These are phyloP conservation scores for Plantago ovata DNA, from an alignment of 257 asterid genomes.

Conservation along the genomic window DNA sequence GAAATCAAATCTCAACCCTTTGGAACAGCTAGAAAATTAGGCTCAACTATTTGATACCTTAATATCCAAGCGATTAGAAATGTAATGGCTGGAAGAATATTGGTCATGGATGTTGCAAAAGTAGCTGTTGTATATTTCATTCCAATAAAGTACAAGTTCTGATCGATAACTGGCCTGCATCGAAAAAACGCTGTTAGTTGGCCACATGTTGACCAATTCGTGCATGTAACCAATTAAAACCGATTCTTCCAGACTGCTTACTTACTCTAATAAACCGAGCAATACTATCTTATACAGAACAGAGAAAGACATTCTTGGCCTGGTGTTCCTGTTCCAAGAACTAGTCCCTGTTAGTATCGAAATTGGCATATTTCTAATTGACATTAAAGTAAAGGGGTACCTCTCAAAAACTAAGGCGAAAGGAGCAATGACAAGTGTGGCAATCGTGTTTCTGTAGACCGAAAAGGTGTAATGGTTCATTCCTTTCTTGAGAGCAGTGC, in stretches of 20 bases:
- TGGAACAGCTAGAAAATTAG: too few relatives aligned
- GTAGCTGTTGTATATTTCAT: constrained; percentile 45
- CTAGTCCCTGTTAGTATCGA: background rate
- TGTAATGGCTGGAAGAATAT: constrained; percentile 45
- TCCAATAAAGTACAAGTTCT: constrained; percentile 38
- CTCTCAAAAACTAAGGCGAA: constrained; percentile 41
- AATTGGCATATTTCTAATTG: background rate
- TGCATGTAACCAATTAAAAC: background rate
- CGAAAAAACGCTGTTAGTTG: background rate
- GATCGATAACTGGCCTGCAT: constrained; percentile 45
- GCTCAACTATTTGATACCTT: background rate
- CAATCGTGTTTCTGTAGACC: constrained; percentile 37
- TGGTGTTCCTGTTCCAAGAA: constrained; percentile 31
- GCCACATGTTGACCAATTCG: background rate
- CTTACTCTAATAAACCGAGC: constrained; percentile 43
- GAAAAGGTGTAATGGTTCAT: constrained; percentile 39
- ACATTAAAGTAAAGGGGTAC: background rate
- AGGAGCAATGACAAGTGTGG: constrained; percentile 35
- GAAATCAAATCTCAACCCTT: too few relatives aligned
- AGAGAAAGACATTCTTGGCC: constrained; percentile 40
- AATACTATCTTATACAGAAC: constrained; percentile 37
- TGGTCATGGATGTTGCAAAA: constrained; percentile 37
- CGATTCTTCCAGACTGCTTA: too few relatives aligned
- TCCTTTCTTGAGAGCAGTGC: constrained; percentile 37
- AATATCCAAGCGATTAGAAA: constrained; percentile 6